Evolutionary conservation across 306 rosid genomes (phyloP).

Genomic region (Vigna hirtella): DNA sequence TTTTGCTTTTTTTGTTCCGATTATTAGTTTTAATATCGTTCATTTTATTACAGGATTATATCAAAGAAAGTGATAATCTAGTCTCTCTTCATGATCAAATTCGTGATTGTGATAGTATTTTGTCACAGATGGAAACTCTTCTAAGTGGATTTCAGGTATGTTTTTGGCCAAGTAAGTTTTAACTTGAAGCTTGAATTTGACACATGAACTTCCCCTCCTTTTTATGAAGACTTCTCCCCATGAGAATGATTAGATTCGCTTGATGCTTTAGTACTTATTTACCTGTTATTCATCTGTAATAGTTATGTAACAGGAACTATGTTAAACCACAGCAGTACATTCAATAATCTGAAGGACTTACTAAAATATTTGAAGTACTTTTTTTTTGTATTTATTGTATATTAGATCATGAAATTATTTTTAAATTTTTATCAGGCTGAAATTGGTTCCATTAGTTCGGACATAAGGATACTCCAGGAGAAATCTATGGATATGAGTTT

Average conservation of each 20-base stretch:
- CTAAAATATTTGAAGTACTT: neutral
- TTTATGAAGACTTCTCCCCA: conserved; percentile 1
- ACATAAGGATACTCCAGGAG: conserved; percentile 95
- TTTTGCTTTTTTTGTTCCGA: neutral
- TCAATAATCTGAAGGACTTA: conserved; percentile 26
- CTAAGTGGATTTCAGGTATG: conserved; percentile 95
- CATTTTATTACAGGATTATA: conserved; percentile 76
- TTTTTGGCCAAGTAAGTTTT: conserved; percentile 23
- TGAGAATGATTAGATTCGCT: conserved; percentile 11
- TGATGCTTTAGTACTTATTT: neutral
- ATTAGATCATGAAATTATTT: conserved; percentile 28
- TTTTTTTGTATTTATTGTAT: conserved; percentile 35
- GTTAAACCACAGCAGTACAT: conserved; percentile 30
- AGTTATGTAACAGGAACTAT: neutral
- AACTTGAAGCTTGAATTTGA: conserved; percentile 34
- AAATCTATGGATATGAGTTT: conserved; percentile 98
- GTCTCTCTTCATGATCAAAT: conserved; percentile 98
- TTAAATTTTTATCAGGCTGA: conserved; percentile 63
- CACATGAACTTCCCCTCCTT: neutral
- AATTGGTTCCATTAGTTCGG: conserved; percentile 98
- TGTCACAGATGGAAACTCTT: conserved; percentile 98
- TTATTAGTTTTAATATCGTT: neutral
- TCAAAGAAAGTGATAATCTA: conserved; percentile 92
- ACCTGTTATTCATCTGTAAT: conserved; percentile 24
- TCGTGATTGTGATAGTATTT: conserved; percentile 92